Base-by-base conservation (phyloP, 2,329 filamentous ascomycete genomes). In the Sporothrix pallida region DNA sequence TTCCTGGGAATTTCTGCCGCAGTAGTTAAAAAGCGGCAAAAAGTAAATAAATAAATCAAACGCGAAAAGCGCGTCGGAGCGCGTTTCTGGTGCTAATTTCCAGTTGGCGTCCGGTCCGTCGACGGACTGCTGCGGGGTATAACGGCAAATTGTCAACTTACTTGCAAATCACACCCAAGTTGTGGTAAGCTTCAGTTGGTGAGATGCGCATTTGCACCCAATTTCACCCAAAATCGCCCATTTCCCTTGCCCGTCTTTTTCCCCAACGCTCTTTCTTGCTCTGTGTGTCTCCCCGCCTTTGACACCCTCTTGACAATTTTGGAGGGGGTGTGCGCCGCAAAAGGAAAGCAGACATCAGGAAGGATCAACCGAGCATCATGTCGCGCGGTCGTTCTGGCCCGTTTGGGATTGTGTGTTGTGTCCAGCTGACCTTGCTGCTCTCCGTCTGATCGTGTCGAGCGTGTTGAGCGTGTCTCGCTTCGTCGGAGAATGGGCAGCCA, bases 31-130 rank as follows among this genome's bases (percentile, higher is more conserved):
- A 70, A 26, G 17, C 12, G 42, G 37, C 42, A 26, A 46, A 26
- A 62, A 20, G 56, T 46, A 71, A 71, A n/a, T 62, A 71, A 71
- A 71, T 50, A 62, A 60, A 60, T 10, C 69, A 71, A 26, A 71
- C 69, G 68, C 69, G 56, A 60, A 44, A 71, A 42, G 48, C 69
- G 69, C 69, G 69, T 71, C 42, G 20, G 54, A 23, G 31, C 69
- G 69, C 69, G 69, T 71, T 71, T 71, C 15, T 58, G 65, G 67
- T 70, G 68, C 68, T 58, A 70, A 58, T 70, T 48, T 70, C 67
- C 68, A 46, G 50, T 58, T 70, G 68, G 68, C 68, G 50, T 50
- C 48, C 10, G 17, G 67, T 42, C 67, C 48, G 67, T 54, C 26
- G 46, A 42, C 26, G 46, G 46, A 42, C 46, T 44, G 31, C 17